These are phyloP conservation scores for Asclepias syriaca DNA, from an alignment of 257 asterid species.

Conservation along the genomic window DNA sequence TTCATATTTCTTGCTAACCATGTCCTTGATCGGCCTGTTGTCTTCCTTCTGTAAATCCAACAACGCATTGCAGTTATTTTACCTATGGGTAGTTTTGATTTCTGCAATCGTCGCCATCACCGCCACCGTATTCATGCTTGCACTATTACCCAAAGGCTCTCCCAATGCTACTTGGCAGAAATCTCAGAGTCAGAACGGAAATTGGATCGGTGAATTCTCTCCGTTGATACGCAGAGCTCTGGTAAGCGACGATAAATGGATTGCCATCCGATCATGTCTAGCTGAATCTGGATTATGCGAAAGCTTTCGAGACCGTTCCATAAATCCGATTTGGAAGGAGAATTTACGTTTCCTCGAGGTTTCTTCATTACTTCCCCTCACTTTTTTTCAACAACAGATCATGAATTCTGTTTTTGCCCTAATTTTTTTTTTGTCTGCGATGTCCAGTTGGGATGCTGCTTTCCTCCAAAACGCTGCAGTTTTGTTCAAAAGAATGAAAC, in stretches of 20 bases:
- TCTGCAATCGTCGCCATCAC: constrained; percentile 10
- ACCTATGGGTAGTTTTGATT: constrained; percentile 15
- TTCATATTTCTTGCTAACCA: constrained; percentile 13
- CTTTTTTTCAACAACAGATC: too few relatives aligned
- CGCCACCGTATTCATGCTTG: constrained; percentile 11
- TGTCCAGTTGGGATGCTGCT: constrained; percentile 24
- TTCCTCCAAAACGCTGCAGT: constrained; percentile 25
- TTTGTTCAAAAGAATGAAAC: constrained; percentile 18
- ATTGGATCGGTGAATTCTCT: constrained; percentile 21
- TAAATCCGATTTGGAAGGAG: constrained; percentile 1
- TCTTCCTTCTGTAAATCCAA: constrained; percentile 15
- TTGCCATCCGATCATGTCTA: constrained; percentile 7
- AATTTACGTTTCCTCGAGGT: constrained; percentile 22
- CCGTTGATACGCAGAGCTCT: constrained; percentile 19
- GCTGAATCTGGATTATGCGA: constrained; percentile 10
- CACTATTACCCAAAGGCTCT: constrained; percentile 16
- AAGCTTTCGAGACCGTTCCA: constrained; percentile 5
- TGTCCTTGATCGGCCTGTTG: constrained; percentile 19
- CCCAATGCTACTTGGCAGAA: constrained; percentile 11
- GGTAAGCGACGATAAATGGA: constrained; percentile 21
- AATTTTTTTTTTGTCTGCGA: too few relatives aligned
- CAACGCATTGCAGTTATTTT: constrained; percentile 11
- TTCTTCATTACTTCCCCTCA: too few relatives aligned
- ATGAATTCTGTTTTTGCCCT: too few relatives aligned
- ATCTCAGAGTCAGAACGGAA: constrained; percentile 7